A percentile compares a stretch with the other conserved stretches of the same genome.
Conservation (phyloP, 1,284 basidiomycete genomes). For the Trichosporon sp. region DNA sequence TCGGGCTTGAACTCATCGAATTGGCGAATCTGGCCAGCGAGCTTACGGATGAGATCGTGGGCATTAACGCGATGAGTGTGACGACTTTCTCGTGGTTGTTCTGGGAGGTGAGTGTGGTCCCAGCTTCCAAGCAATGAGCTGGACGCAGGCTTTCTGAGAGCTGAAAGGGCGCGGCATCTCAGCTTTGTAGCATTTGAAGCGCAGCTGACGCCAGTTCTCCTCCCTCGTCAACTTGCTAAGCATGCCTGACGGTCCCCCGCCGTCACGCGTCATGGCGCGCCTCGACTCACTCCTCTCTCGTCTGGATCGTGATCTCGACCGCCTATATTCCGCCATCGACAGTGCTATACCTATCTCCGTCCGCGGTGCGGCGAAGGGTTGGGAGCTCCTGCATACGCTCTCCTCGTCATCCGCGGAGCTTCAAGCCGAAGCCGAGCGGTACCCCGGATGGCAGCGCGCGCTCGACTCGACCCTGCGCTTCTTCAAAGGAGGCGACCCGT, state of each 20-base stretch:
- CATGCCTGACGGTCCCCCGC: conserved; percentile 20
- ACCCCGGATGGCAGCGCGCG: conserved; percentile 45
- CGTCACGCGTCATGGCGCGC: conserved; percentile 31
- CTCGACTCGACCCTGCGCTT: conserved; percentile 41
- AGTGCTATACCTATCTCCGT: conserved; percentile 22
- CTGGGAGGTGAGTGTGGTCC: conserved; percentile 44
- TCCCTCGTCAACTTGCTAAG: conserved; percentile 44
- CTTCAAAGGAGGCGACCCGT: conserved; percentile 47
- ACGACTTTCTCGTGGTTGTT: conserved; percentile 52
- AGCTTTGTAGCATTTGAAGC: no score
- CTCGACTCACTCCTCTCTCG: conserved; percentile 45
- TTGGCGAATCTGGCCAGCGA: conserved; percentile 48
- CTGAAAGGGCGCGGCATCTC: not conserved
- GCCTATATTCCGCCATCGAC: conserved; percentile 34
- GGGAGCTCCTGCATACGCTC: conserved; percentile 18
- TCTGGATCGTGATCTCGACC: conserved; percentile 41
- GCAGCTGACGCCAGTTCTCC: conserved; percentile 36
- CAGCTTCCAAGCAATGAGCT: no score
- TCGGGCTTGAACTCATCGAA: conserved; percentile 46
- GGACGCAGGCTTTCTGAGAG: no score
- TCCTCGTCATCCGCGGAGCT: conserved; percentile 21
- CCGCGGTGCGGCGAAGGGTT: conserved; percentile 24
- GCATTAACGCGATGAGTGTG: conserved; percentile 49
- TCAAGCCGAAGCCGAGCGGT: conserved; percentile 35
- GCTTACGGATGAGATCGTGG: conserved; percentile 46